Evolutionary conservation across 129 eudicot species (phyloP), one percentile per base, ranked within the genome.

Genomic region (Dittrichia graveolens): DNA sequence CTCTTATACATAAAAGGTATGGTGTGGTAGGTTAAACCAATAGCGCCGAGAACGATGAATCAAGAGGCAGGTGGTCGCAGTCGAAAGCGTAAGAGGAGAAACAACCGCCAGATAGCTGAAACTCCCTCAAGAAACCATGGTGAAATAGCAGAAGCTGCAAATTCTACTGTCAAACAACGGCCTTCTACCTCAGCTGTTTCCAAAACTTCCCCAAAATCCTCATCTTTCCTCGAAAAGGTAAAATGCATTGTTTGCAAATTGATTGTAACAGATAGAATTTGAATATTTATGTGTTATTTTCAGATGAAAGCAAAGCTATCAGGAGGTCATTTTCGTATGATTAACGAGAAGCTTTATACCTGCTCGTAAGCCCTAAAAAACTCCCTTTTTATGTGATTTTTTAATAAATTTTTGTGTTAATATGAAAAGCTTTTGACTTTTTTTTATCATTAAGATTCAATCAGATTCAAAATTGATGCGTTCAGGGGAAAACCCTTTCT

Each of bases 261-360:
- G 34, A n/a, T 71, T 38, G 8, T 45, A 35, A 3, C 24, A 18
- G 15, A 57, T 52, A 72, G 54, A 46, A 10, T 42, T 46, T 66
- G 67, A 74, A 42, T 24, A 35, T 59, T 10, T 74, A 47, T 45
- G 24, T 45, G 44, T 35, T 66, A 3, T 38, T 60, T 69, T 69
- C 81, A 89, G 98, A 93, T 93, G 98, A 93, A 80, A 77, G 96
- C 96, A n/a, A 90, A 83, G 69, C 83, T 93, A 82, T 71, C 96
- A 31, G 98, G 96, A 72, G 96, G 96, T 12, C 93, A 89, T 81
- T 92, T 92, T 75, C 90, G 98, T 43, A 92, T 92, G 98, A 72
- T 92, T 41, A 92, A 92, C 47, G 98, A 93, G 88, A 93, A 93
- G 84, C 98, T 93, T 24, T 93, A 93, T 79, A 93, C 98, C 60